phyloP scores from a whole-genome alignment of 441 rosid genomes.

The Corymbia citriodora region DNA sequence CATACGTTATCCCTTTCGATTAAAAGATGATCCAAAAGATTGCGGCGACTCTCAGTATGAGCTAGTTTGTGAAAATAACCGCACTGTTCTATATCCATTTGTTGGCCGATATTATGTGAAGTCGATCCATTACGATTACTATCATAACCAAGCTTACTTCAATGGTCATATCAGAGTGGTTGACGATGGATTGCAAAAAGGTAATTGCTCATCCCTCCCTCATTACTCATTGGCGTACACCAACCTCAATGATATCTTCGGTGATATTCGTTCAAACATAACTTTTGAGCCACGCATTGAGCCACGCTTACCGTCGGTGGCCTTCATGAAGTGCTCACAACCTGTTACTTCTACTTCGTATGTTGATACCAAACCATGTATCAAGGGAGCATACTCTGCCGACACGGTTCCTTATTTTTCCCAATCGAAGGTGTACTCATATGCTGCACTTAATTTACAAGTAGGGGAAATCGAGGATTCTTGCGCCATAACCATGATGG shows the following conservation, averaged over 20 bases:
- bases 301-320: too few species aligned
- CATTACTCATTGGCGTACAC: rapidly evolving
- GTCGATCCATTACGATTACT: rapidly evolving
- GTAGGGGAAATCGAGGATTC: neutral
- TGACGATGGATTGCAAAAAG: neutral
- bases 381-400: neutral
- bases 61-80: neutral
- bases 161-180: rapidly evolving
- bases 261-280: rapidly evolving
- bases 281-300: too few species aligned
- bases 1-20: neutral
- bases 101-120: neutral
- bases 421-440: neutral
- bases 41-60: rapidly evolving
- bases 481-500: neutral
- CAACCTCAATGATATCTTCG: too few species aligned
- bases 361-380: neutral
- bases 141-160: rapidly evolving
- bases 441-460: neutral
- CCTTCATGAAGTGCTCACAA: neutral
- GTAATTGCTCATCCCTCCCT: neutral
- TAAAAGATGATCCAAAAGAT: neutral
- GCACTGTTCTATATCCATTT: rapidly evolving
- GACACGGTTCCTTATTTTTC: neutral
- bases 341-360: neutral